Conservation (phyloP, 2,329 filamentous ascomycete species). For the Bipolaris victoriae region DNA sequence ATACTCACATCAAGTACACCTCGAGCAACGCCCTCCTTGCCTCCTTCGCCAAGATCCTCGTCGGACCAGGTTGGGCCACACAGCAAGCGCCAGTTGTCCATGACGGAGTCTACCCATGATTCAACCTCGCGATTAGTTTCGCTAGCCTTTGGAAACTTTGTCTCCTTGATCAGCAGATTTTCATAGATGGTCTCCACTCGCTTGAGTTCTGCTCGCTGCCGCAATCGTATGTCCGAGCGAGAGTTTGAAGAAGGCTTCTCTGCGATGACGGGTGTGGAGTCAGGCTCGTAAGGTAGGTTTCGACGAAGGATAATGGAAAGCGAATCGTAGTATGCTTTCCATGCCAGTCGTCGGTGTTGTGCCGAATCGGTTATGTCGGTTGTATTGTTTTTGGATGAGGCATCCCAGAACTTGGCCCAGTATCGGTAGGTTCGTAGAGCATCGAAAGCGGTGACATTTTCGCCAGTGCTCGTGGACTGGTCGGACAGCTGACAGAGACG, state of each 20-base stretch:
- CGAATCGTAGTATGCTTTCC: conserved; percentile 83
- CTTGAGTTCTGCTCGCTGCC: conserved; percentile 76
- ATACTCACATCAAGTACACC: conserved; percentile 70
- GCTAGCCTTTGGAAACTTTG: conserved; percentile 82
- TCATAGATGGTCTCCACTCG: conserved; percentile 82
- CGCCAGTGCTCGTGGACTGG: conserved; percentile 55
- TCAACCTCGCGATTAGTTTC: conserved; percentile 81
- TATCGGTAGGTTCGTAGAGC: conserved; percentile 60
- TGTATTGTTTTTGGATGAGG: conserved; percentile 24
- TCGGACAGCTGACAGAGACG: conserved; percentile 75
- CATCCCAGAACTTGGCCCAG: conserved; percentile 73
- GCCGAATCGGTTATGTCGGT: conserved; percentile 30
- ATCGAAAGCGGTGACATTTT: conserved; percentile 36
- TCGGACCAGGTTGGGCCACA: conserved; percentile 82
- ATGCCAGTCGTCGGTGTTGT: conserved; percentile 67
- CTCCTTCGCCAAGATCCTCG: conserved; percentile 79
- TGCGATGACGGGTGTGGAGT: conserved; percentile 43
- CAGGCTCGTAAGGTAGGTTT: conserved; percentile 63
- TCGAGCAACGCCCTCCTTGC: conserved; percentile 75
- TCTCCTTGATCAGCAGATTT: conserved; percentile 75
- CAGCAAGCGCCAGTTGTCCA: conserved; percentile 83
- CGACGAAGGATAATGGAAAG: conserved; percentile 77
- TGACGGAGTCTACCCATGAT: conserved; percentile 76
- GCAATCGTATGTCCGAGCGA: conserved; percentile 40
- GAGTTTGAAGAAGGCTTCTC: conserved; percentile 32